Percentiles rank a stretch among this genome's conserved stretches.
Evolutionary conservation across 139 green algal genomes (phyloP).

Genomic region (Deuterostichococcus epilithicus): DNA sequence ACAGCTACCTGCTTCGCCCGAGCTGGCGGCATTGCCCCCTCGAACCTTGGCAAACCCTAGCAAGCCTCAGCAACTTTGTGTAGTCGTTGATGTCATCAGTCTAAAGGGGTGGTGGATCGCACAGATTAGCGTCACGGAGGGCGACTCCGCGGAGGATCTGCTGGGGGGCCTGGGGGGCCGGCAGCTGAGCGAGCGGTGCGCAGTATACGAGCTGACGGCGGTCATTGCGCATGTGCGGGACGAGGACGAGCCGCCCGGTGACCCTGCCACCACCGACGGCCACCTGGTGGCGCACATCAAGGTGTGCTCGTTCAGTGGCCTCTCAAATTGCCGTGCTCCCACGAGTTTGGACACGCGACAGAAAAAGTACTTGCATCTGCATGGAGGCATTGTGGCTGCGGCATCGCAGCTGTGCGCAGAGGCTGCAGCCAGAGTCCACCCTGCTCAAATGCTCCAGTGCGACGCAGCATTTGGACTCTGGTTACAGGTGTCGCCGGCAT

Average conservation of each 20-base stretch:
- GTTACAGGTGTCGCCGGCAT: conserved; percentile 26
- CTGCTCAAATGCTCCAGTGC: too few relatives aligned
- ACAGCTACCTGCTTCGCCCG: too few relatives aligned
- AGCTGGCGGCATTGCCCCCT: too few relatives aligned
- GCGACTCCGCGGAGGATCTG: background rate
- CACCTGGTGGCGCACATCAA: conserved; percentile 78
- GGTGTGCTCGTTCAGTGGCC: conserved; percentile 14
- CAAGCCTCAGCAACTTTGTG: background rate
- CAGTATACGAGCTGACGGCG: conserved; percentile 69
- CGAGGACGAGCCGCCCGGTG: conserved; percentile 32
- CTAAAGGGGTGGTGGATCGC: background rate
- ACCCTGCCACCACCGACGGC: conserved; percentile 35
- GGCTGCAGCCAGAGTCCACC: too few relatives aligned
- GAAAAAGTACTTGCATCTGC: too few relatives aligned
- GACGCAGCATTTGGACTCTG: too few relatives aligned
- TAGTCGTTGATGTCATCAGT: too few relatives aligned
- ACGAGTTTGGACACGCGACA: too few relatives aligned
- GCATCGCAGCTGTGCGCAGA: too few relatives aligned
- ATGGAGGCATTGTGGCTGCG: too few relatives aligned
- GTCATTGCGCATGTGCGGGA: conserved; percentile 68
- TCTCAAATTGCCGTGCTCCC: background rate
- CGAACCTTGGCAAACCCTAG: too few relatives aligned
- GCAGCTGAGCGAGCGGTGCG: conserved; percentile 17
- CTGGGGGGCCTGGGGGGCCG: background rate
- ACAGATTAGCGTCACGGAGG: background rate